These are phyloP conservation scores for Iris macrosiphon DNA, from an alignment of 106 monocot genomes.

Conservation along the genomic window DNA sequence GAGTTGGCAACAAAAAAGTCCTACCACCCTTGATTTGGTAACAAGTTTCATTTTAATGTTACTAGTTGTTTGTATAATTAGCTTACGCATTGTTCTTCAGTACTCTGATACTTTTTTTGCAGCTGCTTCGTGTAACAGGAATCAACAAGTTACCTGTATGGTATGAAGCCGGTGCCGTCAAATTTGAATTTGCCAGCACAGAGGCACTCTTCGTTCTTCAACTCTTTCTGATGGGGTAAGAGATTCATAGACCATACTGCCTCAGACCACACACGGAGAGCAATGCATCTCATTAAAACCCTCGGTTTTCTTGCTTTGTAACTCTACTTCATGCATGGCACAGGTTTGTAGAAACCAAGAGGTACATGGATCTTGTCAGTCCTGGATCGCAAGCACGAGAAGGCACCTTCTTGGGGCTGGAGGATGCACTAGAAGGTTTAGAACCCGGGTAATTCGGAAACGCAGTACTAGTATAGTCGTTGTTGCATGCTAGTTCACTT, in stretches of 20 bases:
- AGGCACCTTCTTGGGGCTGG: slow-evolving; percentile 67
- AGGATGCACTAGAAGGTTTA: slow-evolving; percentile 63
- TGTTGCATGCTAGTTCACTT: no score
- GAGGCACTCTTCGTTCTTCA: slow-evolving; percentile 65
- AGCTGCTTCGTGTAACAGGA: slow-evolving; percentile 71
- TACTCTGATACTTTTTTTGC: no score
- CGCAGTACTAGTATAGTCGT: no score
- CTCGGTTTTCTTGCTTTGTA: no score
- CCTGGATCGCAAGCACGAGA: slow-evolving; percentile 81
- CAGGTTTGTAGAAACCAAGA: slow-evolving; percentile 86
- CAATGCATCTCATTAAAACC: no score
- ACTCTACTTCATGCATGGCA: slow-evolving; percentile 49
- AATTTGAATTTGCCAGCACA: slow-evolving; percentile 62
- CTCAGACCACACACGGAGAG: no score
- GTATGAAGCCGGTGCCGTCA: slow-evolving; percentile 72
- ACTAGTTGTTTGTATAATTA: no score
- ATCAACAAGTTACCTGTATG: slow-evolving; percentile 66
- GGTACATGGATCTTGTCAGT: slow-evolving; percentile 78
- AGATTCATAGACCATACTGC: not conserved
- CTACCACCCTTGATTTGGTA: no score
- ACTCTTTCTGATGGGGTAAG: slow-evolving; percentile 78
- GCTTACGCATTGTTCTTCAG: not conserved
- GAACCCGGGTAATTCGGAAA: slow-evolving; percentile 68
- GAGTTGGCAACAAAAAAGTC: no score
- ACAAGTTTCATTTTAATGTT: no score